These are phyloP conservation scores for Verticillium alfalfae DNA, from an alignment of 2,329 filamentous ascomycete species.

Conservation along the genomic window DNA sequence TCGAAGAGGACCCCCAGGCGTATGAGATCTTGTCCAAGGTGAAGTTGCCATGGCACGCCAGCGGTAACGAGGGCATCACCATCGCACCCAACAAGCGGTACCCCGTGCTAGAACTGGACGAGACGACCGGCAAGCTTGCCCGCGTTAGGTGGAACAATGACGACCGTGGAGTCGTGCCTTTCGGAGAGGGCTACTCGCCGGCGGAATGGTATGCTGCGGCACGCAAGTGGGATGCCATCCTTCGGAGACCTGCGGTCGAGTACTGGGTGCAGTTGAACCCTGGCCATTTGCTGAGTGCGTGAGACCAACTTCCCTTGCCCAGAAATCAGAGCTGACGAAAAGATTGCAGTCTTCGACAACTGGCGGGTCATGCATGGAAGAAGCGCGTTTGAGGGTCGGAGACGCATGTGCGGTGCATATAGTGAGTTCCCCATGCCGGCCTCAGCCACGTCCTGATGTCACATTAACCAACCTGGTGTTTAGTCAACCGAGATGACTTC, in stretches of 20 bases:
- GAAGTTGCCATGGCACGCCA: constrained; percentile 74
- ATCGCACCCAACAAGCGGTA: constrained; percentile 67
- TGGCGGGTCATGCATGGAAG: constrained; percentile 91
- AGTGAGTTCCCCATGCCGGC: constrained; percentile 49
- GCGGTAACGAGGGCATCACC: constrained; percentile 77
- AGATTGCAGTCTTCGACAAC: constrained; percentile 76
- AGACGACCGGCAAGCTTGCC: constrained; percentile 23
- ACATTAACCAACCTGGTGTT: background rate
- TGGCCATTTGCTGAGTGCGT: constrained; percentile 69
- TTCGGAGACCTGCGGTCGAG: constrained; percentile 60
- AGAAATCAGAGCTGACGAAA: constrained; percentile 3
- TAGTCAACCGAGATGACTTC: constrained; percentile 77
- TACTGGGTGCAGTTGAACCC: constrained; percentile 79
- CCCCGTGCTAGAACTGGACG: constrained; percentile 64
- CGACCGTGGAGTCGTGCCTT: constrained; percentile 68
- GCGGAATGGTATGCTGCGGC: constrained; percentile 76
- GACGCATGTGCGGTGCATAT: constrained; percentile 88
- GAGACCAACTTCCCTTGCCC: background rate
- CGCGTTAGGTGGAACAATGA: constrained; percentile 92
- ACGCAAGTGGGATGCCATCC: constrained; percentile 63
- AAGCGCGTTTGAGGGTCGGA: constrained; percentile 72
- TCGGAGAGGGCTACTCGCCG: constrained; percentile 39
- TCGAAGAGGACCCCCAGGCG: constrained; percentile 43
- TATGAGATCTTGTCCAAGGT: constrained; percentile 53
- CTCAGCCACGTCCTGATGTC: background rate